phyloP scores from a whole-genome alignment of 2,329 filamentous ascomycete species.

The Moelleriella libera region DNA sequence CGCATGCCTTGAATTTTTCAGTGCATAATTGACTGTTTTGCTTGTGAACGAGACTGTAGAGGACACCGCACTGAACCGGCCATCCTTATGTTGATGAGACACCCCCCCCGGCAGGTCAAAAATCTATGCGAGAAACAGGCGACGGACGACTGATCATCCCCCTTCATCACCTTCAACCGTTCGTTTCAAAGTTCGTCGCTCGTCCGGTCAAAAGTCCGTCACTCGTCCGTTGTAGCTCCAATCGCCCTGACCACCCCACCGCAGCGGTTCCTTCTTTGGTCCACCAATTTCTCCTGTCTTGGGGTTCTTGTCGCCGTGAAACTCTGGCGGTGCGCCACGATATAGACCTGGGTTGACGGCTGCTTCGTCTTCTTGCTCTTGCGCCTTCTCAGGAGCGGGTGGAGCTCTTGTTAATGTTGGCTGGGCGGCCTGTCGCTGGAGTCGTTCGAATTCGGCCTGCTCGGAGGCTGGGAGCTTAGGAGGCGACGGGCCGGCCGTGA shows the following conservation, averaged over 20 bases:
- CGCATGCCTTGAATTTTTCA: too few species aligned
- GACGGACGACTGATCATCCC: too few species aligned
- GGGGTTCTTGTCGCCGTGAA: conserved; percentile 83
- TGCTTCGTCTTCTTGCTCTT: conserved; percentile 10
- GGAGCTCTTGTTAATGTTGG: background rate
- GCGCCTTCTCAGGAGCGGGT: background rate
- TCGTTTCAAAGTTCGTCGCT: too few species aligned
- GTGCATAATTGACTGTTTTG: too few species aligned
- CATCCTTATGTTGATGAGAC: too few species aligned
- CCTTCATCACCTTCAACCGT: too few species aligned
- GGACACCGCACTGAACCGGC: too few species aligned
- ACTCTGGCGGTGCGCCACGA: conserved; percentile 74
- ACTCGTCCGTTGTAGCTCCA: conserved; percentile 95
- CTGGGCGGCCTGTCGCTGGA: conserved; percentile 51
- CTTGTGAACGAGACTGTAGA: too few species aligned
- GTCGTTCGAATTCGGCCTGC: conserved; percentile 78
- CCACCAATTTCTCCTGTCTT: conserved; percentile 91
- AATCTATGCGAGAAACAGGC: too few species aligned
- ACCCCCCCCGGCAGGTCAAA: too few species aligned
- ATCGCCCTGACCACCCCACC: conserved; percentile 64
- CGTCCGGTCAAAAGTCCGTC: conserved; percentile 58
- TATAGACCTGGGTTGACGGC: conserved; percentile 45
- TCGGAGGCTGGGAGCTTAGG: conserved; percentile 78
- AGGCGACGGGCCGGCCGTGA: conserved; percentile 50
- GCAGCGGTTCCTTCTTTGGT: conserved; percentile 89